Percentiles rank a stretch among this genome's conserved stretches.
phyloP scores from a whole-genome alignment of 768 basidiomycete species.

The Lactarius quietus region DNA sequence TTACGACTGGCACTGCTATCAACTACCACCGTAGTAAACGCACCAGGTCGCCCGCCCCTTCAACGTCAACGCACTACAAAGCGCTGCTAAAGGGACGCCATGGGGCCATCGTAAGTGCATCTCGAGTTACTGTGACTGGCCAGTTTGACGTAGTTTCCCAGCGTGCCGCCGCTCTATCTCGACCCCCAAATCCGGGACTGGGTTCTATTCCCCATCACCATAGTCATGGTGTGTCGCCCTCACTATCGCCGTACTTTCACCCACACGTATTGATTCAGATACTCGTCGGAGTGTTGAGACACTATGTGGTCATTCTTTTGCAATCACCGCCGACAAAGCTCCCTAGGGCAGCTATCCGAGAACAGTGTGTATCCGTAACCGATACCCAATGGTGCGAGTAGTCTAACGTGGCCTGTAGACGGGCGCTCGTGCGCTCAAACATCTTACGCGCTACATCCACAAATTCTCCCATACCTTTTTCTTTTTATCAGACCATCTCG shows the following conservation, averaged over 20 bases:
- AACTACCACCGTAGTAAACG: not conserved
- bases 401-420: constrained; percentile 40
- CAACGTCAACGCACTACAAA: not conserved
- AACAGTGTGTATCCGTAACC: constrained; percentile 67
- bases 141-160: constrained; percentile 27
- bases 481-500: constrained; percentile 72
- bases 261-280: constrained; percentile 48
- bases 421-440: constrained; percentile 76
- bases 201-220: constrained; percentile 93
- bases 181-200: constrained; percentile 95
- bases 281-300: constrained; percentile 86
- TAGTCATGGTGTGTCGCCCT: constrained; percentile 76
- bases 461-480: constrained; percentile 74
- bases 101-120: constrained; percentile 20
- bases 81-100: constrained; percentile 2
- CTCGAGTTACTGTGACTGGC: constrained; percentile 24
- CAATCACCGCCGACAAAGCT: constrained; percentile 81
- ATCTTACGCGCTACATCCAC: constrained; percentile 79
- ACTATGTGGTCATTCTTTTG: constrained; percentile 86
- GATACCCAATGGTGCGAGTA: constrained; percentile 1
- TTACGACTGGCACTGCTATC: not conserved
- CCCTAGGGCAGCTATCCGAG: constrained; percentile 73
- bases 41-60: not conserved
- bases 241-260: not conserved
- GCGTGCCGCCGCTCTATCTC: constrained; percentile 57